Conservation (phyloP, 1,284 basidiomycete species). For the Melanopsichium pennsylvanicum region DNA sequence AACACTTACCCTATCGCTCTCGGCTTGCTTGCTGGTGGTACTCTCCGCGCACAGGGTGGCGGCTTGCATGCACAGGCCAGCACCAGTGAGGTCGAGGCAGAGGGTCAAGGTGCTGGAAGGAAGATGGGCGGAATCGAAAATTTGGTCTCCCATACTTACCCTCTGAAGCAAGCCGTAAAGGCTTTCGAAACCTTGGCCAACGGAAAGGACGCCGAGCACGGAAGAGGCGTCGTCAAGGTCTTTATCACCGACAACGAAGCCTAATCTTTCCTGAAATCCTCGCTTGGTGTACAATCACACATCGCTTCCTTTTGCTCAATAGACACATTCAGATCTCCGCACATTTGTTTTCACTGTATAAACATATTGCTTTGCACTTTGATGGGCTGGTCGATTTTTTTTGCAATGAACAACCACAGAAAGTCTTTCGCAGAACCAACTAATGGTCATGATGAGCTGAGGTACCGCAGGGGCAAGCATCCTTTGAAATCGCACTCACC, state of each 20-base stretch:
- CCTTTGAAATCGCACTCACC: too few relatives aligned
- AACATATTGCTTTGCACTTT: too few relatives aligned
- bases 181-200: conserved; percentile 51
- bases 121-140: conserved; percentile 53
- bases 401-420: too few relatives aligned
- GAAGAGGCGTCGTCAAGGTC: conserved; percentile 53
- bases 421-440: too few relatives aligned
- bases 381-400: too few relatives aligned
- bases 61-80: conserved; percentile 23
- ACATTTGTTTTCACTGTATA: too few relatives aligned
- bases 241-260: conserved; percentile 49
- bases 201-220: conserved; percentile 37
- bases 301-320: not conserved
- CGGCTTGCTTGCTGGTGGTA: conserved; percentile 42
- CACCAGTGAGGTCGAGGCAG: not conserved
- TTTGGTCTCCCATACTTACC: conserved; percentile 50
- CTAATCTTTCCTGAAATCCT: not conserved
- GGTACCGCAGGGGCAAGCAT: too few relatives aligned
- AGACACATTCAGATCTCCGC: conserved; percentile 5
- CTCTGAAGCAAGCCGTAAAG: conserved; percentile 33
- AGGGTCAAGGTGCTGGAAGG: conserved; percentile 20
- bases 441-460: too few relatives aligned
- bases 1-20: conserved; percentile 85
- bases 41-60: conserved; percentile 38
- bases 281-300: conserved; percentile 1